phyloP scores from a whole-genome alignment of 768 basidiomycete species.

The Collybiopsis luxurians region DNA sequence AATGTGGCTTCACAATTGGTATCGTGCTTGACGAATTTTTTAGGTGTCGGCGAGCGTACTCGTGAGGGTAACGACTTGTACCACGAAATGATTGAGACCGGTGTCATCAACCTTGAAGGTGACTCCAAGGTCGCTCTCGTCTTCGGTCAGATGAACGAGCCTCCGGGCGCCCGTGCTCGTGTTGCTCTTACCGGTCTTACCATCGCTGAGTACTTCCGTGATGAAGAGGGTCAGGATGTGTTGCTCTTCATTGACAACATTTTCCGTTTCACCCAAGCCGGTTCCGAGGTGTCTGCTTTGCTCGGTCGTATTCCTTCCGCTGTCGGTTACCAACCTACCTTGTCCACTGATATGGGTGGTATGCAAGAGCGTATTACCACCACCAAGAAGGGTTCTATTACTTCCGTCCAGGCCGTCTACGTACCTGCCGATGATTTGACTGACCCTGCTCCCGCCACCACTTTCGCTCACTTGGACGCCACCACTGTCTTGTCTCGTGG shows the following conservation, averaged over 20 bases:
- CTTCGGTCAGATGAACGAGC: conserved; percentile 99
- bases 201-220: conserved; percentile 99
- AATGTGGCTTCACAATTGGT: too few relatives aligned
- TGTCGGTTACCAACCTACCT: conserved; percentile 99
- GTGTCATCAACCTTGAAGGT: conserved; percentile 99
- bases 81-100: conserved; percentile 99
- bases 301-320: conserved; percentile 99
- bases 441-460: conserved; percentile 98
- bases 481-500: conserved; percentile 99
- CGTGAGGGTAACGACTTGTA: conserved; percentile 99
- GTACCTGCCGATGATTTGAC: conserved; percentile 99
- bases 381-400: conserved; percentile 99
- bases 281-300: conserved; percentile 99
- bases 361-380: conserved; percentile 99
- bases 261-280: conserved; percentile 99
- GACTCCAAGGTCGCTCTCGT: conserved; percentile 99
- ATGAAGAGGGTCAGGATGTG: conserved; percentile 99
- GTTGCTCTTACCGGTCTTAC: conserved; percentile 99
- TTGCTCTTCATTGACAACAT: conserved; percentile 99
- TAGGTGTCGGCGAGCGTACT: conserved; percentile 99
- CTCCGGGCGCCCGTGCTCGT: conserved; percentile 99
- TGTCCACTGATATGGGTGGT: conserved; percentile 99
- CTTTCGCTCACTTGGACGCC: conserved; percentile 99
- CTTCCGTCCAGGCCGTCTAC: conserved; percentile 99
- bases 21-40: too few relatives aligned